phyloP scores from a whole-genome alignment of 116 monocot genomes.

The Trichopus zeylanicus region DNA sequence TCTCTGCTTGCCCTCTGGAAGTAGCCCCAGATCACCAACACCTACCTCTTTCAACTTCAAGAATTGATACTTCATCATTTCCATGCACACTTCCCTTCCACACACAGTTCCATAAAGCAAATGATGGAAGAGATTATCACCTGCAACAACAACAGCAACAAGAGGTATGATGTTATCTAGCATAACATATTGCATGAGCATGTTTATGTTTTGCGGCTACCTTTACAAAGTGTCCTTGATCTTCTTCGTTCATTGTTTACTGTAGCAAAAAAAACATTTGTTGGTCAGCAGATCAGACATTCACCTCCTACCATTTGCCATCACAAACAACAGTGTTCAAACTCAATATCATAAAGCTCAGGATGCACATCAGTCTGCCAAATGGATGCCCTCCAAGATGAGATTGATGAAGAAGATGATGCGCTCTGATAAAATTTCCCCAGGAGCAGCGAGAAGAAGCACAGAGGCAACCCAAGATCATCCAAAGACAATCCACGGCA shows the following conservation, averaged over 20 bases:
- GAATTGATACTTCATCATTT: neutral
- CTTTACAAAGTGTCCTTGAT: neutral
- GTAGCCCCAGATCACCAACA: neutral
- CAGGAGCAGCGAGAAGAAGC: constrained; percentile 5
- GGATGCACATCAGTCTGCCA: neutral
- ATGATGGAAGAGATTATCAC: neutral
- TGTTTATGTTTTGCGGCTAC: neutral
- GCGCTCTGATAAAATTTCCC: constrained; percentile 7
- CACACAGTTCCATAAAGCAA: neutral
- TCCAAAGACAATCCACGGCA: constrained; percentile 7
- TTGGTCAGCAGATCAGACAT: neutral
- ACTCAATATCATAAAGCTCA: neutral
- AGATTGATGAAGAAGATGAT: constrained; percentile 46
- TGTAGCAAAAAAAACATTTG: neutral
- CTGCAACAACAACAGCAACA: neutral
- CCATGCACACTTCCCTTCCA: neutral
- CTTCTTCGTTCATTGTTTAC: neutral
- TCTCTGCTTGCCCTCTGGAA: neutral
- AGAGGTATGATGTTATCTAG: neutral
- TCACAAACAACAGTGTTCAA: neutral
- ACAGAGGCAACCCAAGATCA: constrained; percentile 8
- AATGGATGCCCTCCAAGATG: constrained; percentile 60
- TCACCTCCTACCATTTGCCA: neutral
- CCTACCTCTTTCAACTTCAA: neutral
- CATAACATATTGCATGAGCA: neutral